A percentile compares a stretch with the other conserved stretches of the same genome.
These are phyloP conservation scores for Diplodia mutila DNA, from an alignment of 2,329 filamentous ascomycete genomes.

Conservation along the genomic window DNA sequence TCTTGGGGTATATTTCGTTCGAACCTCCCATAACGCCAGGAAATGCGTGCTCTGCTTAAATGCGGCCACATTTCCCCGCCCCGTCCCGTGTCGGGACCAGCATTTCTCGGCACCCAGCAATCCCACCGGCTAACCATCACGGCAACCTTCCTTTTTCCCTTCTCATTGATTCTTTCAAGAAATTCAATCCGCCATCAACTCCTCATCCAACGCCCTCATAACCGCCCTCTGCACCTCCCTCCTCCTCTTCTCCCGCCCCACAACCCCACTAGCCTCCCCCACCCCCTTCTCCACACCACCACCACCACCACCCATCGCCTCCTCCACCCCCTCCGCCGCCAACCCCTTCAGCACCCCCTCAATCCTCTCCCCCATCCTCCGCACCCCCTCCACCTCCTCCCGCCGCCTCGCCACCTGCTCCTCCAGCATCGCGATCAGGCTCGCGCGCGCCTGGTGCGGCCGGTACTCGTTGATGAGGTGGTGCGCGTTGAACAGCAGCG, in stretches of 20 bases:
- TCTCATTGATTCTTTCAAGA: neutral
- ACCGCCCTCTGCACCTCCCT: constrained; percentile 24
- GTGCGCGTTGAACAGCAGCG: constrained; percentile 87
- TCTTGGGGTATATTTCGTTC: constrained; percentile 5
- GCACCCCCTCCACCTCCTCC: constrained; percentile 72
- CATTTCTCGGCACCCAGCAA: neutral
- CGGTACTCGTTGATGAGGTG: constrained; percentile 93
- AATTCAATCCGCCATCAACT: constrained; percentile 12
- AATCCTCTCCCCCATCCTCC: constrained; percentile 71
- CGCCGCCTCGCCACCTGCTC: constrained; percentile 74
- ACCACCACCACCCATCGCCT: neutral
- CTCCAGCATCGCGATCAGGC: constrained; percentile 84
- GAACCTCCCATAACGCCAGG: neutral
- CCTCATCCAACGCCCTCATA: constrained; percentile 24
- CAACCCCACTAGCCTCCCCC: neutral
- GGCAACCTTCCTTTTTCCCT: neutral
- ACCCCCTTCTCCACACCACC: neutral
- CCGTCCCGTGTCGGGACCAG: no score
- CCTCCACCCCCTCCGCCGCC: constrained; percentile 36
- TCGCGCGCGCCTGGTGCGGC: constrained; percentile 89
- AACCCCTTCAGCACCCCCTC: constrained; percentile 73
- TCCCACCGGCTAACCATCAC: neutral
- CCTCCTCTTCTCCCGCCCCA: constrained; percentile 1
- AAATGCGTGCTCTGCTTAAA: neutral
- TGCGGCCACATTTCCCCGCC: no score